A percentile compares a stretch with the other conserved stretches of the same genome.
phyloP scores from a whole-genome alignment of 2,329 filamentous ascomycete species.

The Colletotrichum nymphaeae region DNA sequence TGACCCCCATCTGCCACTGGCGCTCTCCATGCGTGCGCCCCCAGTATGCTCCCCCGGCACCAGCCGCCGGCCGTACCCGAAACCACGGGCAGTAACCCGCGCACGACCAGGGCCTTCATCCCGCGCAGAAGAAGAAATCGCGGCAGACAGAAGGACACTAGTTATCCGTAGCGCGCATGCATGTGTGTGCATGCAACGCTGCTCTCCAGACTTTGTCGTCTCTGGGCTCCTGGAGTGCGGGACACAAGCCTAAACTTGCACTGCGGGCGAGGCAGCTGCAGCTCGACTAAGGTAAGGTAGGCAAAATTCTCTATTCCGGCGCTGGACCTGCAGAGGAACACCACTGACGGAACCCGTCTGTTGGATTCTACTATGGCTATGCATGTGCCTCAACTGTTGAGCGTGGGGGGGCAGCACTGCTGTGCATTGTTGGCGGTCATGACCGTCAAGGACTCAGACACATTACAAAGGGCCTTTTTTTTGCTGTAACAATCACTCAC shows the following conservation, averaged over 20 bases:
- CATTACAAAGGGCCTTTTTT: not conserved
- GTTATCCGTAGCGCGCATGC: not conserved
- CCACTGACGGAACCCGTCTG: not conserved
- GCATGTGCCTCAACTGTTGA: not conserved
- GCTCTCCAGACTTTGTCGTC: not conserved
- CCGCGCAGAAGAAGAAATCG: not conserved
- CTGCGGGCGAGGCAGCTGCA: not conserved
- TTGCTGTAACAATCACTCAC: no score
- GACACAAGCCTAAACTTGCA: not conserved
- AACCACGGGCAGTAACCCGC: not conserved
- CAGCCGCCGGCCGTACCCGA: constrained; percentile 9
- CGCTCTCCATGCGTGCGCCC: no score
- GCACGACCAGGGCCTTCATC: not conserved
- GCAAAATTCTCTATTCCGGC: not conserved
- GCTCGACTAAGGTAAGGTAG: not conserved
- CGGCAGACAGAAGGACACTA: not conserved
- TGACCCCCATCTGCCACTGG: not conserved
- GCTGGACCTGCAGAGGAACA: not conserved
- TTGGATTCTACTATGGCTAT: not conserved
- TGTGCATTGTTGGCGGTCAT: not conserved
- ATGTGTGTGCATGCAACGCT: constrained; percentile 2
- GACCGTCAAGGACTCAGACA: no score
- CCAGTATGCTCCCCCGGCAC: not conserved
- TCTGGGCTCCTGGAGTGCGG: not conserved
- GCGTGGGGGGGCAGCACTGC: not conserved